Base-by-base conservation (phyloP, 1,139 yeast species). In the Blastobotrys arbuscula region DNA sequence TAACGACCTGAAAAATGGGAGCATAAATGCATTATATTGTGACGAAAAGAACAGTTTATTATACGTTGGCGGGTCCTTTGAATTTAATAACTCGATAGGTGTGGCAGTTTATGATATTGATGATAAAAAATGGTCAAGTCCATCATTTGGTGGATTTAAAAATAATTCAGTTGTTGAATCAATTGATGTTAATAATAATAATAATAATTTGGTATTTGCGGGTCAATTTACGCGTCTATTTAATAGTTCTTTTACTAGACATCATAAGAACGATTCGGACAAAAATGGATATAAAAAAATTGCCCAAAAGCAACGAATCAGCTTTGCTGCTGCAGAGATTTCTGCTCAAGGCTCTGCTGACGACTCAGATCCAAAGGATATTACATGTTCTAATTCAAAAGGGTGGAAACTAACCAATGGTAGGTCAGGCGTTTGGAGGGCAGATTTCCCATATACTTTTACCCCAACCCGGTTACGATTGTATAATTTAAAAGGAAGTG, bases 101-200 rank as follows among this genome's bases (percentile, higher is more conserved):
- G 84, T 79, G 0, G 82, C 87, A 10, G 67, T 81, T 9, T 90
- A 87, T 73, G 75, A 86, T 62, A 62, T 69, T n/a, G 57, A 74
- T 0, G 59, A 76, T 2, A 60, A 72, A 19, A 45, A 67, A 2
- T 68, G 86, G 38, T 51, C 62, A 2, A 66, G 77, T 9, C 72
- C 87, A 1, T 82, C 85, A 0, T 92, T 92, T 67, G 76, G 77
- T 36, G 98, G 98, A 0, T 89, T 92, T 63, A 82, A 82, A 8
- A 61, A 73, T 39, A 72, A 77, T 50, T 72, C 92, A 0, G 55
- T 61, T 1, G 76, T 92, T 19, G 80, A 82, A 54, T 73, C 94
- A n/a, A 89, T 92, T 35, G 57, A 78, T 1, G 74, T 75, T 50
- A 57, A 78, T 1, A 74, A 75, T 50, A 63, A 79, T 26, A 69